A percentile compares a stretch with the other conserved stretches of the same genome.
These are phyloP conservation scores for Juglanconis sp. DNA, from an alignment of 2,329 filamentous ascomycete genomes.

Conservation along the genomic window DNA sequence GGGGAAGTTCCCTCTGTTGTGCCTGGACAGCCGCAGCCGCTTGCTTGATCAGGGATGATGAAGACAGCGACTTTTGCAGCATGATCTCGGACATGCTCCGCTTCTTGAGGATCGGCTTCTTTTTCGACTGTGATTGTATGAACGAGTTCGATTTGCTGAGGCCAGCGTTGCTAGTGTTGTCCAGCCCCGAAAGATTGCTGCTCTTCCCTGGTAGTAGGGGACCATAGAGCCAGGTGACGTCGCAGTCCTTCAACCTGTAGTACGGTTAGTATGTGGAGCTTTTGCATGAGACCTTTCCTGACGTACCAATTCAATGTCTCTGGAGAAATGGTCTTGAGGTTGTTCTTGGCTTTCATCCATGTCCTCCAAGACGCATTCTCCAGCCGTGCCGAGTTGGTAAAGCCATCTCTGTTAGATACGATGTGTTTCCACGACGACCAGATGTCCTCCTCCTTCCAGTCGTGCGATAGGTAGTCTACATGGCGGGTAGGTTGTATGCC, in stretches of 20 bases:
- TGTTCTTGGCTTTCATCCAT: constrained; percentile 90
- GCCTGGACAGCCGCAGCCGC: constrained; percentile 83
- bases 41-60: constrained; percentile 85
- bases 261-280: constrained; percentile 9
- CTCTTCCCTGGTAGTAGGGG: constrained; percentile 70
- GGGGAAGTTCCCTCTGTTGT: constrained; percentile 57
- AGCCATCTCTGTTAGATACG: constrained; percentile 72
- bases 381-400: constrained; percentile 75
- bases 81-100: constrained; percentile 94
- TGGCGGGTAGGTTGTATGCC: constrained; percentile 75
- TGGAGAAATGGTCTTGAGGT: constrained; percentile 81
- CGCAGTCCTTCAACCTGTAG: constrained; percentile 86
- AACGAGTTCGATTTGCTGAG: constrained; percentile 61
- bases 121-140: constrained; percentile 53
- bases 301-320: constrained; percentile 90
- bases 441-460: constrained; percentile 93
- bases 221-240: constrained; percentile 96
- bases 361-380: constrained; percentile 98
- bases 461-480: constrained; percentile 92
- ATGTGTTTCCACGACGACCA: constrained; percentile 98
- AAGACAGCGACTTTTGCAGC: constrained; percentile 82
- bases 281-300: not conserved
- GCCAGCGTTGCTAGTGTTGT: constrained; percentile 37
- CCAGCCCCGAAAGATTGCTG: constrained; percentile 5
- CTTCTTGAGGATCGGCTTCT: constrained; percentile 95